Base-by-base conservation (phyloP, 805 yeast genomes). In the Candida vartiovaarae region DNA sequence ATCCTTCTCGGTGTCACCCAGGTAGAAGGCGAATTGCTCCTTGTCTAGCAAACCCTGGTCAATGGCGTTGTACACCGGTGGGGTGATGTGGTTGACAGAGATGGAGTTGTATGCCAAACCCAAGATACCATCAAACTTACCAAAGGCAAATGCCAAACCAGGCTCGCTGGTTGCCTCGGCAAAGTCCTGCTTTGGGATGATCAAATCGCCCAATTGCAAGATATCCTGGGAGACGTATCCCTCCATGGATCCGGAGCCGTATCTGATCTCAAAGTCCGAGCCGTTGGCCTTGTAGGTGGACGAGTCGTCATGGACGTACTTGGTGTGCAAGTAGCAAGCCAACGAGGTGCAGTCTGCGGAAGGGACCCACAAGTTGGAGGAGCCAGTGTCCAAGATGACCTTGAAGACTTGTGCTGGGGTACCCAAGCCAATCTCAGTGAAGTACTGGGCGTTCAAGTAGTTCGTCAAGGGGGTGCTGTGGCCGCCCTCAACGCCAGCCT, bases 101-200 rank as follows among this genome's bases (percentile, higher is more conserved):
- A 93, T 89, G 42, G 96, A 74, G 68, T 87, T 87, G 68, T 91
- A 93, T 52, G 87, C 99, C 55, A 93, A 78, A 53, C 99, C 99
- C 51, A 93, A 72, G 54, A 93, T 90, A 70, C 99, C 99, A 64
- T 93, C 99, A 64, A 93, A 93, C 70, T 93, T 91, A 66, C 96
- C 99, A 67, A 93, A 93, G 41, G 99, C 98, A 70, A 93, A 93
- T 0, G 97, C 93, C 54, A 93, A 76, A 45, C 99, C 99, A 36
- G 98, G 98, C 73, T 93, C 99, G 57, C 79, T 78, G 46, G 99
- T 93, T 51, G 96, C 91, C 74, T 93, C 99, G 48, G 95, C 98
- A 62, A 93, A 93, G 63, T 83, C 95, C 72, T 91, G 98, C 52
- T 82, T 70, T 53, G 89, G 84, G 60, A 93, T 90, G 44, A 72